These are phyloP conservation scores for Amauroascus verrucosus DNA, from an alignment of 2,329 filamentous ascomycete species.

Conservation along the genomic window DNA sequence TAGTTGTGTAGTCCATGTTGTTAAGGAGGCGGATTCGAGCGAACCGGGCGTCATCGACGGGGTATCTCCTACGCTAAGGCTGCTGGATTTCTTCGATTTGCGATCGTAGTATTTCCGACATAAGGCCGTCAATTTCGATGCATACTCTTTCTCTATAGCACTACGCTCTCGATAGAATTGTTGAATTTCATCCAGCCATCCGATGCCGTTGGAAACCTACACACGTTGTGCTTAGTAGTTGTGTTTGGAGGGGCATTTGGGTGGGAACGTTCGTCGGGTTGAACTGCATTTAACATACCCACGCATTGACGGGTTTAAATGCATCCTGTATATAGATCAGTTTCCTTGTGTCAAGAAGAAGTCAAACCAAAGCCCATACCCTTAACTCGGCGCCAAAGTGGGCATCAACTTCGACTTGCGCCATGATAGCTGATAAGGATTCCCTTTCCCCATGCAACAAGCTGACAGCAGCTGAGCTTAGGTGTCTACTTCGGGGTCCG, in stretches of 20 bases:
- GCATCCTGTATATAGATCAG: slow-evolving; percentile 58
- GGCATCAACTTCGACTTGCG: slow-evolving; percentile 69
- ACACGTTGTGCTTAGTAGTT: slow-evolving; percentile 9
- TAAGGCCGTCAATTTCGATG: slow-evolving; percentile 70
- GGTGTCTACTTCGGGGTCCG: neutral
- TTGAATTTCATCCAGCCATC: slow-evolving; percentile 94
- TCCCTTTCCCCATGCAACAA: slow-evolving; percentile 5
- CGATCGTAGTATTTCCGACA: slow-evolving; percentile 97
- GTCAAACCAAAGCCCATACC: slow-evolving; percentile 35
- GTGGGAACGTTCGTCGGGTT: slow-evolving; percentile 15
- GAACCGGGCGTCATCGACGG: slow-evolving; percentile 90
- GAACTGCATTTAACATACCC: slow-evolving; percentile 45
- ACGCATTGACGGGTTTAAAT: slow-evolving; percentile 88
- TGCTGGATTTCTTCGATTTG: slow-evolving; percentile 81
- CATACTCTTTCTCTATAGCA: slow-evolving; percentile 93
- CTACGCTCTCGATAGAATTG: slow-evolving; percentile 94
- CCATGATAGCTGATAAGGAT: slow-evolving; percentile 44
- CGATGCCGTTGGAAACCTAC: slow-evolving; percentile 69
- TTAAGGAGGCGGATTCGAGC: slow-evolving; percentile 89
- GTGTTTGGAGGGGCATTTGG: slow-evolving; percentile 12
- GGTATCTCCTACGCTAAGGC: slow-evolving; percentile 83
- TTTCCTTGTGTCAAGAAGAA: neutral
- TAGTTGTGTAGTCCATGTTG: slow-evolving; percentile 91
- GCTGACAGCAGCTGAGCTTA: neutral
- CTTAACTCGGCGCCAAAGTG: slow-evolving; percentile 92